Evolutionary conservation across 805 yeast species (phyloP), one percentile per base, ranked within the genome.

Genomic region (Pichia membranifaciens): DNA sequence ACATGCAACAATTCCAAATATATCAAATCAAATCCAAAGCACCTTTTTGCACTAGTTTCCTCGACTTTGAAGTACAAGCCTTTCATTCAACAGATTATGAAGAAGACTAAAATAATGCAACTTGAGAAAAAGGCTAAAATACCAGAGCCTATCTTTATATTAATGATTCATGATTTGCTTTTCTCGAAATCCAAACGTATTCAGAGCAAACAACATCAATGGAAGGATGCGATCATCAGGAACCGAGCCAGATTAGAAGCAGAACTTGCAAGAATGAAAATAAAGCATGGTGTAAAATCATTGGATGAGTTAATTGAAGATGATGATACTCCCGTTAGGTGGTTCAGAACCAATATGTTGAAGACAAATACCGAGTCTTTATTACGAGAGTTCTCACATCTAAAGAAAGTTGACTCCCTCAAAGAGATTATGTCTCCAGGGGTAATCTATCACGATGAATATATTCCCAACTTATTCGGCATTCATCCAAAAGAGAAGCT

Each of bases 161-260:
- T 91, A 8, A 65, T 91, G 65, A 83, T 83, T 1, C 95, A 91
- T 59, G 99, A 91, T 66, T 69, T 88, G 45, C 64, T 90, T 5
- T 74, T 93, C 48, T 76, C 91, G 5, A 76, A 80, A 53, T 73
- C 79, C 23, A 93, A 95, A 10, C 69, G 96, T 51, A 84, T 91
- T 50, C 95, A 88, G 61, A 83, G 88, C 73, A 95, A 95, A 6
- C 90, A 89, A 58, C 88, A 84, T 51, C 86, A 91, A 0, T 73
- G 88, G 49, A 93, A 93, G 60, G 93, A 86, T 42, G 84, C 86
- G 12, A 72, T 93, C 4, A 67, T 93, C 47, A 74, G 79, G 50
- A 84, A 89, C 62, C 87, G 85, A 63, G 82, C 95, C 0, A 71
- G 98, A 55, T 69, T 91, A 43, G 81, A 79, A 48, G 90, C 95